These are phyloP conservation scores for Teratosphaeria epicoccoides DNA, from an alignment of 2,329 filamentous ascomycete species.

Conservation along the genomic window DNA sequence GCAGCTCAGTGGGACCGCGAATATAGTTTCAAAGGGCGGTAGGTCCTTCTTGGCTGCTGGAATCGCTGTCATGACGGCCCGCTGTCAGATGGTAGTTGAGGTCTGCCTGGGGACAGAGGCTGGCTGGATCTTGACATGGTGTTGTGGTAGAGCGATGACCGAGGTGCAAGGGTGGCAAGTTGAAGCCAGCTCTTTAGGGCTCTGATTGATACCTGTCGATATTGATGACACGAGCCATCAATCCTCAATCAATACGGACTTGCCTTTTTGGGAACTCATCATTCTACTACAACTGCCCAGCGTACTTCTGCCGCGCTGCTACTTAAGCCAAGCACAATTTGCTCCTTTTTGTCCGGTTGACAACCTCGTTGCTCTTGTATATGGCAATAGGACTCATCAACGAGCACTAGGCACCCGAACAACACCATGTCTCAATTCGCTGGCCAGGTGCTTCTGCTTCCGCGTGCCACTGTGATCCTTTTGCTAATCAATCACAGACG, in stretches of 20 bases:
- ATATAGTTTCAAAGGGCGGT: constrained; percentile 60
- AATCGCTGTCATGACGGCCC: neutral
- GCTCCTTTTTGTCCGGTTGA: too few species aligned
- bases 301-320: too few species aligned
- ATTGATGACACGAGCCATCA: neutral
- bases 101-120: neutral
- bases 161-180: constrained; percentile 1
- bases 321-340: too few species aligned
- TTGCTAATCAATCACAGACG: constrained; percentile 47
- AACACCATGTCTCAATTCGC: constrained; percentile 12
- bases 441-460: constrained; percentile 7
- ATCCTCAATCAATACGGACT: neutral
- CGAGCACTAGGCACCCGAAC: too few species aligned
- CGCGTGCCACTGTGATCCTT: neutral
- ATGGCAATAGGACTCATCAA: too few species aligned
- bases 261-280: neutral
- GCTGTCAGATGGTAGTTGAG: neutral
- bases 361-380: too few species aligned
- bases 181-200: neutral
- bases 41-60: constrained; percentile 12
- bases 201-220: neutral
- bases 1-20: constrained; percentile 89
- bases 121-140: neutral
- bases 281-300: too few species aligned
- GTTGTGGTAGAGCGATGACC: neutral